Base-by-base conservation (phyloP, 2,329 filamentous ascomycete species). In the Pezicula neosporulosa region DNA sequence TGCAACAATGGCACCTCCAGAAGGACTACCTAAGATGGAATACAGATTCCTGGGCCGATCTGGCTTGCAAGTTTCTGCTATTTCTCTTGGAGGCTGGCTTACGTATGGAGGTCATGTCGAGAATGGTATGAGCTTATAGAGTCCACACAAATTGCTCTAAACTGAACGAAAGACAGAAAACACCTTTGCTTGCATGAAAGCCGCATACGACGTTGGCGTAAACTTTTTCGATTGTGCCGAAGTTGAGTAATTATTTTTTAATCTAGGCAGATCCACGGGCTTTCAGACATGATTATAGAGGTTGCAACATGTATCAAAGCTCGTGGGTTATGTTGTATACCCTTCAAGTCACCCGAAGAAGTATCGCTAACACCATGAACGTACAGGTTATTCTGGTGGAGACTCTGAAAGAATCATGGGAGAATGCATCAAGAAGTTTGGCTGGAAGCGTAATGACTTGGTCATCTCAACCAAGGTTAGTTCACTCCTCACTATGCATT, bases 21-120 rank as follows among this genome's bases (percentile, higher is more conserved):
- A 72, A 48, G 72, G 71, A 56, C 64, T 71, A 47, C 73, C 70
- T 48, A 70, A 68, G 49, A 89, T 89, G 86, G 76, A 85, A 62
- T 89, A 89, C 70, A 83, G 86, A 59, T 83, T 82, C 69, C 77
- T 90, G 7, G 87, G 87, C 62, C 80, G 79, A 37, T 86, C 85
- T 15, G 87, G 87, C 49, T 77, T 91, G 16, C 83, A 90, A 66
- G 86, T 91, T 33, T 90, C 86, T 27, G 78, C 83, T 43, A 86
- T 91, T 56, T 85, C 84, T 2, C 75, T 91, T 3, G 87, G 83
- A 52, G 81, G 83, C 58, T 86, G 84, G 85, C 75, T 91, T 48
- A 90, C 87, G 1, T 90, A 89, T 58, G 87, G 87, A 49, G 86
- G 86, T 16, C 84, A 89, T 59, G 83, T 89, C 28, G 82, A 85